Conservation (phyloP, 768 basidiomycete species). For the Mycena chlorophos region DNA sequence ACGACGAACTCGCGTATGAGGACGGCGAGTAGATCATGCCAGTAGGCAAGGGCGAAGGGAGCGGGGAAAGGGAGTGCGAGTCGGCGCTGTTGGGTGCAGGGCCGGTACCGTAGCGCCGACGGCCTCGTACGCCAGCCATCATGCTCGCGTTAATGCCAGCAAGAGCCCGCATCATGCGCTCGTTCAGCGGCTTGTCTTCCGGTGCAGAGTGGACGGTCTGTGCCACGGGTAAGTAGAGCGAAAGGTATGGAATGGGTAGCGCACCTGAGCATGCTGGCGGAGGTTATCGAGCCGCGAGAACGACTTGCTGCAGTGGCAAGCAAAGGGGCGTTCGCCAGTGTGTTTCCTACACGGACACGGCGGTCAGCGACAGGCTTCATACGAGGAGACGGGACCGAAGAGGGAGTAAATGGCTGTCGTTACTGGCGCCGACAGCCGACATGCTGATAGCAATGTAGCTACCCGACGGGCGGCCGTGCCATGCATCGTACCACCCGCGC, state of each 20-base stretch:
- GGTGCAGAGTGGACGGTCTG: slow-evolving; percentile 23
- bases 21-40: neutral
- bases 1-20: neutral
- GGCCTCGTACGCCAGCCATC: slow-evolving; percentile 20
- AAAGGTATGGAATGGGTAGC: neutral
- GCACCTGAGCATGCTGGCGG: slow-evolving; percentile 64
- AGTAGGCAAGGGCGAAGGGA: neutral
- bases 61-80: neutral
- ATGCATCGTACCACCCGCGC: neutral
- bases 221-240: neutral
- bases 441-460: neutral
- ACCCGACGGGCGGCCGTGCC: neutral
- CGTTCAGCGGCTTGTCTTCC: slow-evolving; percentile 23
- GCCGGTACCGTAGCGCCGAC: slow-evolving; percentile 3
- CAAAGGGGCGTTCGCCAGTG: slow-evolving; percentile 75
- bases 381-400: neutral
- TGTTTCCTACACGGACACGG: slow-evolving; percentile 34
- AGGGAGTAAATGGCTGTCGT: neutral
- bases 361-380: neutral
- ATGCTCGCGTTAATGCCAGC: slow-evolving; percentile 19
- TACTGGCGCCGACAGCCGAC: neutral
- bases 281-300: slow-evolving; percentile 78
- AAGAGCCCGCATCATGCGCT: slow-evolving; percentile 23
- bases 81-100: neutral
- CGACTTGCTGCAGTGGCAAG: slow-evolving; percentile 71